Conservation (phyloP, 331 rosid genomes). For the Phaseolus coccineus region DNA sequence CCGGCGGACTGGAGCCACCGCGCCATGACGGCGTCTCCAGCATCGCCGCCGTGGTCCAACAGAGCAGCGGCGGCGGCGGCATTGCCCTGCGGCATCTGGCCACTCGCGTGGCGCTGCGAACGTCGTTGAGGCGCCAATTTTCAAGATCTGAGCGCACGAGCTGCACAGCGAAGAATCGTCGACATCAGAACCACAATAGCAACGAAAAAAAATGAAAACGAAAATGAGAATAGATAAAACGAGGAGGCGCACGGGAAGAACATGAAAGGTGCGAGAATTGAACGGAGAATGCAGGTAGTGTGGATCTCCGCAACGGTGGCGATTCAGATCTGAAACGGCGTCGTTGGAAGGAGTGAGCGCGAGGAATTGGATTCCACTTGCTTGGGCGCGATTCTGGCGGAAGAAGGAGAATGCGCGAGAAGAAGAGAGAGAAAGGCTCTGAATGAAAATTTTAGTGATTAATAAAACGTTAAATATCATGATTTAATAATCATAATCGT, state of each 20-base stretch:
- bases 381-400: constrained; percentile 45
- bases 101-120: constrained; percentile 99
- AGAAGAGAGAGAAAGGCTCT: constrained; percentile 28
- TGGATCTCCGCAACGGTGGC: constrained; percentile 29
- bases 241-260: constrained; percentile 57
- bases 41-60: constrained; percentile 77
- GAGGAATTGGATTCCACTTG: constrained; percentile 25
- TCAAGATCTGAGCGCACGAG: constrained; percentile 77
- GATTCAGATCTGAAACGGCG: constrained; percentile 72
- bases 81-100: constrained; percentile 99
- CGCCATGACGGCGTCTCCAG: constrained; percentile 99
- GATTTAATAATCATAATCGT: constrained; percentile 13
- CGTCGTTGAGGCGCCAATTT: constrained; percentile 99
- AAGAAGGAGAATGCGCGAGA: constrained; percentile 11
- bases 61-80: constrained; percentile 94
- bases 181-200: neutral
- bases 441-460: constrained; percentile 28
- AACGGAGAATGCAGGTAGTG: constrained; percentile 25
- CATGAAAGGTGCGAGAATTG: constrained; percentile 67
- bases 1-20: constrained; percentile 99
- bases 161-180: constrained; percentile 49
- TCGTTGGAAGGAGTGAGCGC: constrained; percentile 18
- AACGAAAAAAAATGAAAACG: neutral
- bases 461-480: constrained; percentile 27
- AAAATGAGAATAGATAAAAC: neutral